phyloP scores from a whole-genome alignment of 257 asterid genomes.

The Solanum habrochaites region DNA sequence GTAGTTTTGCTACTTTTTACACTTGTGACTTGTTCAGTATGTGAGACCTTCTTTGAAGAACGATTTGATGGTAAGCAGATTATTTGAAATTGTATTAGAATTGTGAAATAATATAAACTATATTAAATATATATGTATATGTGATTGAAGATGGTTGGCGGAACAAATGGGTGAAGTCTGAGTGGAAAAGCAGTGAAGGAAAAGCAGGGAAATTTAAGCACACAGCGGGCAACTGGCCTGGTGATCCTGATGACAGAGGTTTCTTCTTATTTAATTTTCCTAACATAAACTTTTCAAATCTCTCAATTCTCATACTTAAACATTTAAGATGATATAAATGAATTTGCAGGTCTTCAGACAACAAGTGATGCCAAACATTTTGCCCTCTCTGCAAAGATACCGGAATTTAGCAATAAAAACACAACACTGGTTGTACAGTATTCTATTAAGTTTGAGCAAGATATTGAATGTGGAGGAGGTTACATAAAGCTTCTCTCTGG shows the following conservation, averaged over 20 bases:
- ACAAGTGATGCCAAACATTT: conserved; percentile 73
- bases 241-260: conserved; percentile 94
- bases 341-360: conserved; percentile 75
- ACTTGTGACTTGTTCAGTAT: conserved; percentile 23
- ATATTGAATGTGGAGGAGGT: conserved; percentile 97
- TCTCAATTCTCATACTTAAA: too few relatives aligned
- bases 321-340: neutral
- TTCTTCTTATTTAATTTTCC: too few relatives aligned
- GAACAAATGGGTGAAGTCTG: conserved; percentile 83
- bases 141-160: conserved; percentile 59
- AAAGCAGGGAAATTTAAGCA: conserved; percentile 92
- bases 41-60: conserved; percentile 82
- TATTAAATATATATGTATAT: too few relatives aligned
- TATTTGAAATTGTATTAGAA: too few relatives aligned
- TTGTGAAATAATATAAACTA: too few relatives aligned
- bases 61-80: conserved; percentile 62
- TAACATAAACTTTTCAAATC: too few relatives aligned
- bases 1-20: conserved; percentile 8
- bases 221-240: conserved; percentile 85
- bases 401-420: conserved; percentile 83
- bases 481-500: conserved; percentile 91
- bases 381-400: conserved; percentile 89
- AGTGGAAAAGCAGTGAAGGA: conserved; percentile 88
- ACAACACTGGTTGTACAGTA: conserved; percentile 81
- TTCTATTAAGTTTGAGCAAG: conserved; percentile 85